Evolutionary conservation across 208 protist species (phyloP), one percentile per base, ranked within the genome.

Genomic region (Acanthamoeba comandoni): DNA sequence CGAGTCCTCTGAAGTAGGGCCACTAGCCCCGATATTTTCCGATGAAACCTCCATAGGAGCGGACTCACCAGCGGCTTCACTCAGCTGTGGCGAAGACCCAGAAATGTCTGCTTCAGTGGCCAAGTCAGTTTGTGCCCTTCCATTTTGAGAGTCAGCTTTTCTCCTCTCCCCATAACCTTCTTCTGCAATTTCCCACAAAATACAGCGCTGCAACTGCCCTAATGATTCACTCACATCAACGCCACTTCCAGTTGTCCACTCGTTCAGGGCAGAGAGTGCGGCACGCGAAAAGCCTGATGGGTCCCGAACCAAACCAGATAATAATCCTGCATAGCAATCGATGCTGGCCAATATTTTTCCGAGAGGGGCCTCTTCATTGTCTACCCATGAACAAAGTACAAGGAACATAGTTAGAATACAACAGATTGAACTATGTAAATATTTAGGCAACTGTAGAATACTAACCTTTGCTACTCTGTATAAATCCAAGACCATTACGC

Each of bases 161-260:
- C 52, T 64, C 19, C 79, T 35, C 24, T 87, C 79, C 11, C 24
- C 55, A 22, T 87, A 65, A 60, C 39, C 58, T 7, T 70, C 79
- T 17, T 60, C 19, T 19, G 79, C 79, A 9, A 87, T 87, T n/a
- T 87, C 79, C 79, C 79, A 87, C 19, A 87, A 60, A 51, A 87
- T 87, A 22, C 79, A 87, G 29, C 79, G 52, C 55, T 87, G 79
- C 19, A 87, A 60, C 13, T 87, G 79, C 11, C 79, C 79, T 17
- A 87, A 12, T 43, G 79, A 64, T 15, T 17, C 15, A 17, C 79
- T 70, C 17, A 87, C 79, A 17, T 17, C 11, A n/a, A 9, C 8
- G 12, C 79, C 79, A 22, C 31, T 49, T 4, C 53, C 79, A 8
- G 79, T 69, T 19, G 53, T 87, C 79, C 79, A 87, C 39, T 87